Evolutionary conservation across 1,284 basidiomycete species (phyloP).

Genomic region (Inonotus obliquus): DNA sequence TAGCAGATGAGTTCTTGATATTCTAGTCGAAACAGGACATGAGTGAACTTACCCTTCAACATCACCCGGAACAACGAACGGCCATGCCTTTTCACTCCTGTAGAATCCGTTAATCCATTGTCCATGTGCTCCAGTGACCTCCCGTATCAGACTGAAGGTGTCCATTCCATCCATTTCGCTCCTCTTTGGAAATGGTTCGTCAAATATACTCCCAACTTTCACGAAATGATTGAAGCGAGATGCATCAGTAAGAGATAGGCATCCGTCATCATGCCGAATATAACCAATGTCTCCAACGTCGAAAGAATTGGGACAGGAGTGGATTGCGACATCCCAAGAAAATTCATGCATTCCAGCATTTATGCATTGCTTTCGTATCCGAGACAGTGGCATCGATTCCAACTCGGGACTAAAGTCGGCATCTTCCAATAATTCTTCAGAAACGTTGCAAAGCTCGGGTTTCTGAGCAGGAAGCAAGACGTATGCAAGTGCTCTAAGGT

Average conservation of each 20-base stretch:
- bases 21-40: not conserved
- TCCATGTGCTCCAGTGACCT: slow-evolving; percentile 24
- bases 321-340: slow-evolving; percentile 38
- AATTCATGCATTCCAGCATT: slow-evolving; percentile 34
- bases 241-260: not conserved
- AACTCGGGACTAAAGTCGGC: slow-evolving; percentile 25
- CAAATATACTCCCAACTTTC: slow-evolving; percentile 36
- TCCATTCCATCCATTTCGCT: slow-evolving; percentile 8
- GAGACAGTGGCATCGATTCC: slow-evolving; percentile 31
- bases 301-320: slow-evolving; percentile 32
- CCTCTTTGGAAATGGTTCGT: slow-evolving; percentile 21
- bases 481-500: slow-evolving; percentile 30
- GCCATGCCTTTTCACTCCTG: slow-evolving; percentile 23
- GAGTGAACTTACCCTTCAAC: slow-evolving; percentile 34
- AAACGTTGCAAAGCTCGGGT: slow-evolving; percentile 28
- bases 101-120: slow-evolving; percentile 22
- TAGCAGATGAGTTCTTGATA: not conserved
- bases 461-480: slow-evolving; percentile 36
- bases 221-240: slow-evolving; percentile 34
- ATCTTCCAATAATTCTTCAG: slow-evolving; percentile 32
- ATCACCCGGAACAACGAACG: slow-evolving; percentile 29
- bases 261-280: slow-evolving; percentile 28
- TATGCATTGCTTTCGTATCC: slow-evolving; percentile 37
- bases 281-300: slow-evolving; percentile 45
- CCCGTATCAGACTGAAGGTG: slow-evolving; percentile 15